Conservation (phyloP, 176 grass and related monocot genomes). For the Calamus simplicifolius region DNA sequence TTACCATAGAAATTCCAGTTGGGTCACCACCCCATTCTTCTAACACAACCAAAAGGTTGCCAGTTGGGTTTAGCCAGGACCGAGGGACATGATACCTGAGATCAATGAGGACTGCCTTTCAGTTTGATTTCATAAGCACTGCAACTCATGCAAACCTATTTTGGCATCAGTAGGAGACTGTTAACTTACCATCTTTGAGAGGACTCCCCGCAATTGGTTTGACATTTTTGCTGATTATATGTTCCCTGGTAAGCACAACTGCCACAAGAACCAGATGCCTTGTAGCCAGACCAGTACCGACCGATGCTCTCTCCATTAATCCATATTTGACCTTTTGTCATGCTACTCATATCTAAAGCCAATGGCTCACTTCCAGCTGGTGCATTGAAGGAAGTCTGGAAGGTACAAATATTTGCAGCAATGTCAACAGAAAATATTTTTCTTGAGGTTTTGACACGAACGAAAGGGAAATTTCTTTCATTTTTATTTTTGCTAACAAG, state of each 20-base stretch:
- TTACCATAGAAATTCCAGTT: constrained; percentile 53
- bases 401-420: background rate
- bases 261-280: constrained; percentile 47
- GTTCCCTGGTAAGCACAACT: constrained; percentile 63
- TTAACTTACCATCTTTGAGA: constrained; percentile 69
- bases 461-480: too few relatives aligned
- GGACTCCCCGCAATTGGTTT: constrained; percentile 52
- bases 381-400: constrained; percentile 68
- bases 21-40: constrained; percentile 86
- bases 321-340: constrained; percentile 95
- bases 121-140: too few relatives aligned
- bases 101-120: constrained; percentile 5
- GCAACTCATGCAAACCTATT: too few relatives aligned
- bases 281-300: constrained; percentile 74
- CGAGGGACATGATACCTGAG: constrained; percentile 84
- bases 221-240: constrained; percentile 55
- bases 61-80: constrained; percentile 64
- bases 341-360: constrained; percentile 90
- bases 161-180: too few relatives aligned
- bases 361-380: constrained; percentile 63
- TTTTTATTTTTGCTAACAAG: background rate
- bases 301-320: constrained; percentile 75
- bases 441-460: too few relatives aligned
- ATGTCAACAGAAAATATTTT: too few relatives aligned
- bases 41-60: constrained; percentile 68